A percentile compares a stretch with the other conserved stretches of the same genome.
Evolutionary conservation across 768 basidiomycete species (phyloP).

Genomic region (Rhodotorula graminis): DNA sequence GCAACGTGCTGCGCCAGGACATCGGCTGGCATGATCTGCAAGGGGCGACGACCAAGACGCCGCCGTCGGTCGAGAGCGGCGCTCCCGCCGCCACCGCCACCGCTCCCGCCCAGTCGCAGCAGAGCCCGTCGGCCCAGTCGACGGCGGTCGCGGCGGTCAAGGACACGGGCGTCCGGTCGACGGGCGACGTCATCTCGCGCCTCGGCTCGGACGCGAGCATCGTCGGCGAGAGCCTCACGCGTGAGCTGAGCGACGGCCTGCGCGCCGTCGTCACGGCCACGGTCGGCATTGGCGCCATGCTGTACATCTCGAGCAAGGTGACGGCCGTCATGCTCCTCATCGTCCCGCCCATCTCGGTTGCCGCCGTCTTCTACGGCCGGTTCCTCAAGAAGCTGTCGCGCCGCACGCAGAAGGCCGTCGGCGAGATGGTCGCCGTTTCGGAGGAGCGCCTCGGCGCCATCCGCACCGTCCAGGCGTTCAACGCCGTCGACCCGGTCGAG

Average conservation of each 20-base stretch:
- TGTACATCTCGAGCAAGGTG: slow-evolving; percentile 74
- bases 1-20: slow-evolving; percentile 49
- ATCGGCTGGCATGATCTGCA: slow-evolving; percentile 41
- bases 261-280: slow-evolving; percentile 80
- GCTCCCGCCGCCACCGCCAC: too few relatives aligned
- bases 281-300: slow-evolving; percentile 98
- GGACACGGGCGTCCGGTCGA: slow-evolving; percentile 52
- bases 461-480: slow-evolving; percentile 85
- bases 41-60: slow-evolving; percentile 21
- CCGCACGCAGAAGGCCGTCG: slow-evolving; percentile 86
- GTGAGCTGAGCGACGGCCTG: slow-evolving; percentile 53
- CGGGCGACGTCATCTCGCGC: slow-evolving; percentile 87
- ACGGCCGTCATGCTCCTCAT: slow-evolving; percentile 88
- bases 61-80: not conserved
- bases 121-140: not conserved
- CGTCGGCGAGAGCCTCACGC: slow-evolving; percentile 61
- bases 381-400: slow-evolving; percentile 89
- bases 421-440: slow-evolving; percentile 68
- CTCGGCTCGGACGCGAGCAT: slow-evolving; percentile 86
- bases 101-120: too few relatives aligned
- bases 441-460: slow-evolving; percentile 83
- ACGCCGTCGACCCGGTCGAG: slow-evolving; percentile 70
- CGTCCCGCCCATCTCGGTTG: slow-evolving; percentile 60
- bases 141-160: slow-evolving; percentile 9
- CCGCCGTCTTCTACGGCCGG: slow-evolving; percentile 86